Base-by-base conservation (phyloP, 106 monocot species). In the Ottelia alismoides region DNA sequence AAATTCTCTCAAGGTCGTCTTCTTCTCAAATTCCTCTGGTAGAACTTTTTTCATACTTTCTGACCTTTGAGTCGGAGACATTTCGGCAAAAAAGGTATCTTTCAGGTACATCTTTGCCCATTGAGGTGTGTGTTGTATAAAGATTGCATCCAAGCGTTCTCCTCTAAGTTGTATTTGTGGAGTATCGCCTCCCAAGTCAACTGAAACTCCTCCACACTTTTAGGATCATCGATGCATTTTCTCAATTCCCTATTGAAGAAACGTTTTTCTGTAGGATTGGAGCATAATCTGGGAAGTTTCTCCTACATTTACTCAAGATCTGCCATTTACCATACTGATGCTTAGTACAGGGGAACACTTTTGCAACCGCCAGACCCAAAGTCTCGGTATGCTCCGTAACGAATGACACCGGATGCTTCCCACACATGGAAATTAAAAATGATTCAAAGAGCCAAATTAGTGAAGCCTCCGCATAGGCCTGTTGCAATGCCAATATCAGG, bases 21-120 rank as follows among this genome's bases (percentile, higher is more conserved):
- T 78, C 20, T 65, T 51, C 44, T 68, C 62, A 45, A 85, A 82
- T 28, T 82, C 51, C 27, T 56, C 73, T 27, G 73, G 47, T 30
- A 60, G 86, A 30, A 82, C 78, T 14, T 69, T 67, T 57, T 79
- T 72, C 45, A 86, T 58, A n/a, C 60, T 92, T 56, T 85, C 82
- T 61, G 66, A 59, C 61, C 76, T 80, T 22, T 70, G 69, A 21
- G 52, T 40, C 24, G 63, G 49, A 11, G 84, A 67, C 46, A 90
- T 58, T 56, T 90, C 84, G 7, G 90, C 90, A 72, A 78, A 84
- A 50, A 90, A 90, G 44, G 77, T 75, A n/a, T 46, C 64, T 27
- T 69, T 74, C 9, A 78, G 66, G 62, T 78, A 81, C 43, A 77
- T 81, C 1, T 84, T 75, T 48, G 80, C 58, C 90, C 90, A 90